A percentile compares a stretch with the other conserved stretches of the same genome.
Conservation (phyloP, 495 filamentous ascomycete species). For the Trichocladium antarcticum region DNA sequence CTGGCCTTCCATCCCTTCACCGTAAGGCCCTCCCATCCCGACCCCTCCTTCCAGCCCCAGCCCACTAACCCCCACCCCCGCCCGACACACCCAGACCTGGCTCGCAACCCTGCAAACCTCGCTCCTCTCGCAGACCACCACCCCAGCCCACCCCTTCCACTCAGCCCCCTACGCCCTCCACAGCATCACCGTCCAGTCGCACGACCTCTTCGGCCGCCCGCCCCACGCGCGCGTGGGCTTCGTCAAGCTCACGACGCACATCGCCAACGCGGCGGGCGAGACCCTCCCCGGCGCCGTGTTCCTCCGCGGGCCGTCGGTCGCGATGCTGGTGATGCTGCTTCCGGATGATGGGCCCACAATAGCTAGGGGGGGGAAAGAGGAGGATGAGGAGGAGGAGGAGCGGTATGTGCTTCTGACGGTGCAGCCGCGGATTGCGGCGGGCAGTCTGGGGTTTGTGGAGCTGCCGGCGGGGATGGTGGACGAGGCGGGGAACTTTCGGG, state of each 20-base stretch:
- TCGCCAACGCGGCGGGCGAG: slow-evolving; percentile 53
- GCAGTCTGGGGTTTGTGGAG: slow-evolving; percentile 63
- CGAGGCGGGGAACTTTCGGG: slow-evolving; percentile 60
- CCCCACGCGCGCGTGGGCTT: slow-evolving; percentile 51
- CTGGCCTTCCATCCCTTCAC: slow-evolving; percentile 60
- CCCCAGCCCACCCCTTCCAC: slow-evolving; percentile 58
- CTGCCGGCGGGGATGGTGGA: slow-evolving; percentile 89
- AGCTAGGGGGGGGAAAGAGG: slow-evolving; percentile 5
- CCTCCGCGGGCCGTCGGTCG: slow-evolving; percentile 69
- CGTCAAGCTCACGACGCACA: slow-evolving; percentile 57
- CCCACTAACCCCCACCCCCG: neutral
- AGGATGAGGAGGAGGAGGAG: slow-evolving; percentile 33
- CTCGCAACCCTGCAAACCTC: slow-evolving; percentile 53
- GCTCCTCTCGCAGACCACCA: slow-evolving; percentile 46
- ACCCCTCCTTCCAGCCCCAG: neutral
- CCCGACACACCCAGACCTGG: slow-evolving; percentile 57
- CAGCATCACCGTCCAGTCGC: slow-evolving; percentile 59
- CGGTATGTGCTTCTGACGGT: slow-evolving; percentile 68
- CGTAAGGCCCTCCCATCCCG: slow-evolving; percentile 21
- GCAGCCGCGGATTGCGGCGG: slow-evolving; percentile 73
- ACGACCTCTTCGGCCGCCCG: slow-evolving; percentile 55
- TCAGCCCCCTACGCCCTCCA: slow-evolving; percentile 56
- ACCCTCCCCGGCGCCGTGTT: slow-evolving; percentile 67
- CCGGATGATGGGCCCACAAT: slow-evolving; percentile 47
- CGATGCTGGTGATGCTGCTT: slow-evolving; percentile 68